These are phyloP conservation scores for Vigna nakashimae DNA, from an alignment of 306 rosid species.

Conservation along the genomic window DNA sequence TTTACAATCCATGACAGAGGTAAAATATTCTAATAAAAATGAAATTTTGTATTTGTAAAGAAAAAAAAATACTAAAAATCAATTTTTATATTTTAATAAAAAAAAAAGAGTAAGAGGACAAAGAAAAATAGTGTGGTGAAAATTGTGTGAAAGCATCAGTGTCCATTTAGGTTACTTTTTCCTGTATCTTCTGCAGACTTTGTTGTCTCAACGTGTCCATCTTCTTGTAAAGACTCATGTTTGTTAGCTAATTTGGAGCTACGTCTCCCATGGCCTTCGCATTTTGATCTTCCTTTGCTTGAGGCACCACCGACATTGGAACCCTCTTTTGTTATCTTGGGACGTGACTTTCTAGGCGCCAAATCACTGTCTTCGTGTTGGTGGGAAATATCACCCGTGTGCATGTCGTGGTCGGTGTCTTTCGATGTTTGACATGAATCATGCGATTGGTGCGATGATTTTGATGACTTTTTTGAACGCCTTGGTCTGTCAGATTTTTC, in stretches of 20 bases:
- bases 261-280: conserved; percentile 27
- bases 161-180: neutral
- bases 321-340: conserved; percentile 65
- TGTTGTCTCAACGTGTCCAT: conserved; percentile 45
- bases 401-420: conserved; percentile 9
- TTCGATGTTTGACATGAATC: conserved; percentile 47
- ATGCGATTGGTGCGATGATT: conserved; percentile 34
- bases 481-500: conserved; percentile 69
- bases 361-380: conserved; percentile 47
- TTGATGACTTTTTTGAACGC: conserved; percentile 54
- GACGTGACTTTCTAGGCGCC: conserved; percentile 46
- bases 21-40: too few species aligned
- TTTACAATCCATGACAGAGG: too few species aligned
- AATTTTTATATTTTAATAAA: too few species aligned
- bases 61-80: too few species aligned
- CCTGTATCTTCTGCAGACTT: conserved; percentile 43
- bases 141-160: too few species aligned
- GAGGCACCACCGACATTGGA: conserved; percentile 41
- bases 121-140: too few species aligned
- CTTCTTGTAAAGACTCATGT: conserved; percentile 44
- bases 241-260: conserved; percentile 42
- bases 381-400: conserved; percentile 37
- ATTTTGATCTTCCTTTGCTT: conserved; percentile 52
- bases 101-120: too few species aligned
- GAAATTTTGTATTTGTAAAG: too few species aligned